These are phyloP conservation scores for Trichoderma aggressivum DNA, from an alignment of 2,329 filamentous ascomycete species.

Conservation along the genomic window DNA sequence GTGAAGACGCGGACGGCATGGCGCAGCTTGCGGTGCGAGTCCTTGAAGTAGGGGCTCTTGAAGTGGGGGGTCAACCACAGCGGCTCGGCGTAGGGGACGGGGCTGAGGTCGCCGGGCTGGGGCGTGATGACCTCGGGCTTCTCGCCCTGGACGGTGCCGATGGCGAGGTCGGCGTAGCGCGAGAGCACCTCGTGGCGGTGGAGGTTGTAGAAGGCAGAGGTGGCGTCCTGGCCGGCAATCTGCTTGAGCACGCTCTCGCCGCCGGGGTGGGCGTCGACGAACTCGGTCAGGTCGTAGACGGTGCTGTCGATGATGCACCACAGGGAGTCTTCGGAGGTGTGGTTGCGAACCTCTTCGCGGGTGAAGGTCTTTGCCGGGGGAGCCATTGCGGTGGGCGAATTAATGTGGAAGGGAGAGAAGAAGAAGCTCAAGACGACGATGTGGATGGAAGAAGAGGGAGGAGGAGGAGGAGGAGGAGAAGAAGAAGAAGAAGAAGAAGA, in stretches of 20 bases:
- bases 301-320: slow-evolving; percentile 85
- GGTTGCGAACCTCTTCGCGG: slow-evolving; percentile 66
- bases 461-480: neutral
- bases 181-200: slow-evolving; percentile 85
- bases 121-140: slow-evolving; percentile 69
- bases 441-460: neutral
- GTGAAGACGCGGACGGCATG: slow-evolving; percentile 69
- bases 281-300: slow-evolving; percentile 84
- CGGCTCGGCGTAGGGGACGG: slow-evolving; percentile 81
- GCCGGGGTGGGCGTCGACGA: slow-evolving; percentile 80
- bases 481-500: neutral
- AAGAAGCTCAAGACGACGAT: neutral
- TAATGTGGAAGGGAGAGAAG: neutral
- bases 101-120: slow-evolving; percentile 66
- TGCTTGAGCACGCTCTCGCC: slow-evolving; percentile 76
- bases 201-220: slow-evolving; percentile 83
- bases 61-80: slow-evolving; percentile 76
- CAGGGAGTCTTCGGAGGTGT: slow-evolving; percentile 71
- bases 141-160: slow-evolving; percentile 74
- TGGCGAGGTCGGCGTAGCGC: slow-evolving; percentile 71
- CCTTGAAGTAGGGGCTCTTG: slow-evolving; percentile 76
- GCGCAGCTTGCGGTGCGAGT: slow-evolving; percentile 66
- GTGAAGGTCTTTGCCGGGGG: slow-evolving; percentile 50
- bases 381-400: slow-evolving; percentile 30
- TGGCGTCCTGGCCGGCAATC: slow-evolving; percentile 78